These are phyloP conservation scores for Malassezia sympodialis DNA, from an alignment of 1,284 basidiomycete species.

Conservation along the genomic window DNA sequence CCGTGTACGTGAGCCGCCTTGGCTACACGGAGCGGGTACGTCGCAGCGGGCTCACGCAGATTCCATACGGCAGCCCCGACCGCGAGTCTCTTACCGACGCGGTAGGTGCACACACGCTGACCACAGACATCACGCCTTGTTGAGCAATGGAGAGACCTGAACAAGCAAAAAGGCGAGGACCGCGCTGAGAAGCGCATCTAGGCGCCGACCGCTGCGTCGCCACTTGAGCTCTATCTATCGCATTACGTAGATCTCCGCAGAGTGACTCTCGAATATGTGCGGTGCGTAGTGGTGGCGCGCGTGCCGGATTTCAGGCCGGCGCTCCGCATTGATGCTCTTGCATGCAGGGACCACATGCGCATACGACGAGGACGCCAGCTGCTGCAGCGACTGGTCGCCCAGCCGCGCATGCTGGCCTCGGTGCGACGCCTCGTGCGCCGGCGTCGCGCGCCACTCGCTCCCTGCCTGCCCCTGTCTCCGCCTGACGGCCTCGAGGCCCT, in stretches of 20 bases:
- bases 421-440: too few species aligned
- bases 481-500: conserved; percentile 5
- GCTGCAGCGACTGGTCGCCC: background rate
- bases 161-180: background rate
- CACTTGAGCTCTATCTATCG: background rate
- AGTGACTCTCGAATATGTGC: background rate
- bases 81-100: conserved; percentile 6
- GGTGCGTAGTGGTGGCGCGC: background rate
- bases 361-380: background rate
- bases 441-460: background rate
- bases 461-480: background rate
- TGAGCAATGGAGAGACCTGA: background rate
- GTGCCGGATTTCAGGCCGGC: background rate
- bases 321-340: background rate
- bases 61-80: conserved; percentile 2
- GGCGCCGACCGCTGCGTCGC: background rate
- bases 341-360: background rate
- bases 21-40: conserved; percentile 16
- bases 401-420: background rate
- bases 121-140: conserved; percentile 7
- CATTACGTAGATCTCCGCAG: background rate
- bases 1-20: conserved; percentile 16
- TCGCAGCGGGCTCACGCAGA: conserved; percentile 1
- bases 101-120: conserved; percentile 1
- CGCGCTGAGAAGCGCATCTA: background rate